Conservation (phyloP, 2,329 filamentous ascomycete species). For the Dothiorella sarmentorum region DNA sequence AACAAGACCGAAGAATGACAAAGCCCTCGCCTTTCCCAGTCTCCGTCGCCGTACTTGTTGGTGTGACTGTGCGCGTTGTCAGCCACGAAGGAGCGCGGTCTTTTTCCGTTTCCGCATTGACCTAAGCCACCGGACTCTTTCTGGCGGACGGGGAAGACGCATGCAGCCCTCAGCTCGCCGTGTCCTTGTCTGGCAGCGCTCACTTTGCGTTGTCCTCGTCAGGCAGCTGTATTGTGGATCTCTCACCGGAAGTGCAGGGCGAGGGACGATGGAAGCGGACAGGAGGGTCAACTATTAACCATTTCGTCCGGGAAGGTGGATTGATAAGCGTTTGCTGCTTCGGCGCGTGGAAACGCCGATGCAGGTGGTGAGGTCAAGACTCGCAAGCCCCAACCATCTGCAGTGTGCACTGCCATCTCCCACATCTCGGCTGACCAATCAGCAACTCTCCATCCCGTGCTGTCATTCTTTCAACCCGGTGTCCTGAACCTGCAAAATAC, state of each 20-base stretch:
- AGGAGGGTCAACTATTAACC: too few species aligned
- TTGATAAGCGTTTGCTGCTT: neutral
- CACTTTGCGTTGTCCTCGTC: neutral
- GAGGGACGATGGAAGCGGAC: neutral
- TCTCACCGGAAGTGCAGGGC: neutral
- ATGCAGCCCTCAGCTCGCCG: neutral
- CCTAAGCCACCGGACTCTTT: neutral
- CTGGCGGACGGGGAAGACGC: neutral
- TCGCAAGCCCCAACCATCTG: neutral
- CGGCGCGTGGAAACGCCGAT: neutral
- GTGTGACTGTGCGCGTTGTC: neutral
- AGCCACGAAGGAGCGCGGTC: neutral
- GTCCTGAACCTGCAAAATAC: neutral
- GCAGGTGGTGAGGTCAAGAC: conserved; percentile 9
- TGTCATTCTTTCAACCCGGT: neutral
- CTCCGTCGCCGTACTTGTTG: neutral
- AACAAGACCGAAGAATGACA: too few species aligned
- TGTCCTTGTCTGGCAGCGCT: neutral
- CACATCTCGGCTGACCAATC: neutral
- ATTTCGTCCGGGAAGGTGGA: conserved; percentile 5
- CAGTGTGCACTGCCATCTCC: neutral
- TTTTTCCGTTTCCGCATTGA: neutral
- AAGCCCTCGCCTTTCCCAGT: neutral
- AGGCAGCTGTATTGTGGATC: neutral
- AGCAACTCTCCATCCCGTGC: neutral